Percentiles rank a stretch among this genome's conserved stretches.
phyloP scores from a whole-genome alignment of 2,329 filamentous ascomycete species.

The Claviceps quebecensis region DNA sequence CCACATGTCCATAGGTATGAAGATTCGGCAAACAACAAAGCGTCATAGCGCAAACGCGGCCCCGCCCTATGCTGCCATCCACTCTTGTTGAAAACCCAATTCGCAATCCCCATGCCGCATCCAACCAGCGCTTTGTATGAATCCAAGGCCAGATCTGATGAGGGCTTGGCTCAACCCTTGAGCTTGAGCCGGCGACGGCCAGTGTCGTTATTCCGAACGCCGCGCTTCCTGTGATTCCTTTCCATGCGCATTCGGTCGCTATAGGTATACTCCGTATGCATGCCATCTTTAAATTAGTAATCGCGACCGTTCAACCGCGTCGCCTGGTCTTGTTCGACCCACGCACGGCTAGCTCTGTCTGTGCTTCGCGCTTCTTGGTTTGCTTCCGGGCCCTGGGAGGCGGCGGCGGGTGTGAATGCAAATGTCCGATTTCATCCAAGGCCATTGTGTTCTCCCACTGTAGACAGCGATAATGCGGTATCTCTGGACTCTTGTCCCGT shows the following conservation, averaged over 20 bases:
- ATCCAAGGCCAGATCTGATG: no score
- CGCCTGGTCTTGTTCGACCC: constrained; percentile 18
- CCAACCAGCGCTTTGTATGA: neutral
- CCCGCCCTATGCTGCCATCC: neutral
- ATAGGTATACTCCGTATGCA: no score
- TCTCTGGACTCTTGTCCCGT: constrained; percentile 32
- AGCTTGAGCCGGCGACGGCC: neutral
- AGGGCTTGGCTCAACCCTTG: no score
- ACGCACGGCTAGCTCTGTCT: constrained; percentile 14
- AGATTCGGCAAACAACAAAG: neutral
- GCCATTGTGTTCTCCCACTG: constrained; percentile 44
- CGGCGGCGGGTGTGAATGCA: constrained; percentile 41
- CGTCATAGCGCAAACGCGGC: neutral
- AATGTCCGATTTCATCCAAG: constrained; percentile 40
- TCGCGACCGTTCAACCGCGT: constrained; percentile 8
- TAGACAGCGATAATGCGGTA: constrained; percentile 33
- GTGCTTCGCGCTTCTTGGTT: constrained; percentile 35
- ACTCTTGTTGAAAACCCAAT: neutral
- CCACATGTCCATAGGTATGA: neutral
- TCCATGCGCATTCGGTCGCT: neutral
- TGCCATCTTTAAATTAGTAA: no score
- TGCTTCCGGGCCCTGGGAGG: constrained; percentile 37
- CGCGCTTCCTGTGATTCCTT: neutral
- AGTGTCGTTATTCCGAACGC: neutral
- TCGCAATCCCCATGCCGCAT: neutral